Conservation (phyloP, 768 basidiomycete genomes). For the Lactarius deliciosus region DNA sequence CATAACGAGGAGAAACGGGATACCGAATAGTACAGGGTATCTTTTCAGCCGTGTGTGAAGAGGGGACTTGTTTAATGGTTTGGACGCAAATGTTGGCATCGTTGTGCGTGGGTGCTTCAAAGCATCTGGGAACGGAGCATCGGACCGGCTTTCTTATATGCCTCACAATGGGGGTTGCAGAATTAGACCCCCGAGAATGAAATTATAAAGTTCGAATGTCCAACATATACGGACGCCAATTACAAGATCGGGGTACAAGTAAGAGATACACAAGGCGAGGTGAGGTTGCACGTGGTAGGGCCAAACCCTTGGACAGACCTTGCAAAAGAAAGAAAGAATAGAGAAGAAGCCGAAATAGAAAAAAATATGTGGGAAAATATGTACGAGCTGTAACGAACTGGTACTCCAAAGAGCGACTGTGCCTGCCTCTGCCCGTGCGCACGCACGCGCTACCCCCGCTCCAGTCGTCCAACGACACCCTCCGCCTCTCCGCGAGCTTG, state of each 20-base stretch:
- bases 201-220: conserved; percentile 7
- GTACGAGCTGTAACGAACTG: not conserved
- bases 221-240: conserved; percentile 12
- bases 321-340: not conserved
- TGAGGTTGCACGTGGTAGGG: conserved; percentile 9
- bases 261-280: conserved; percentile 2
- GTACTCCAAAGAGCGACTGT: not conserved
- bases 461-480: conserved; percentile 36
- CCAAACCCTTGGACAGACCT: not conserved
- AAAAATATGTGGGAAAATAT: not conserved
- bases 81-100: conserved; percentile 28
- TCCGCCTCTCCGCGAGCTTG: conserved; percentile 40
- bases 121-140: not conserved
- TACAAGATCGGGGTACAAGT: conserved; percentile 17
- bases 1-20: conserved; percentile 84
- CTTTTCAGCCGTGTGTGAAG: conserved; percentile 34
- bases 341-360: not conserved
- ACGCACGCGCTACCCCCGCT: conserved; percentile 26
- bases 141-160: conserved; percentile 7
- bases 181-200: not conserved
- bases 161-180: not conserved
- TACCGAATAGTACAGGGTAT: conserved; percentile 74
- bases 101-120: not conserved
- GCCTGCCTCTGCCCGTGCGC: not conserved
- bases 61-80: conserved; percentile 18